A percentile compares a stretch with the other conserved stretches of the same genome.
These are phyloP conservation scores for Amanita thiersii DNA, from an alignment of 768 basidiomycete species.

Conservation along the genomic window DNA sequence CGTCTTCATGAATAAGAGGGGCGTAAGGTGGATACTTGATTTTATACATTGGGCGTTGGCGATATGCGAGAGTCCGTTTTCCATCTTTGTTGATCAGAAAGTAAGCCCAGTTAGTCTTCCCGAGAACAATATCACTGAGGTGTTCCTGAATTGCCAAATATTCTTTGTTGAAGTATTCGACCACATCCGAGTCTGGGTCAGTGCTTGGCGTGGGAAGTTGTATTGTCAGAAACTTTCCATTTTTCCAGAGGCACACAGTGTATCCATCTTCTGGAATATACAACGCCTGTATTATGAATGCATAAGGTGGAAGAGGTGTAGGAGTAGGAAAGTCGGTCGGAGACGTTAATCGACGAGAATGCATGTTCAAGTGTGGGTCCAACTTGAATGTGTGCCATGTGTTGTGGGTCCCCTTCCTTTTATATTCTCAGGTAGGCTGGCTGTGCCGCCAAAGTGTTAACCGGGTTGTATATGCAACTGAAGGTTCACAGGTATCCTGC, in stretches of 20 bases:
- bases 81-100: constrained; percentile 19
- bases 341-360: neutral
- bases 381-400: no score
- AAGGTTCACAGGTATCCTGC: no score
- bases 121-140: constrained; percentile 14
- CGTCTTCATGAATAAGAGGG: constrained; percentile 25
- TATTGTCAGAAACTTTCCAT: constrained; percentile 2
- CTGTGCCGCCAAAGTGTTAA: no score
- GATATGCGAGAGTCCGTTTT: constrained; percentile 21
- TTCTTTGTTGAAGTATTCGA: neutral
- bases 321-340: neutral
- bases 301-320: constrained; percentile 1
- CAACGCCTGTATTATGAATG: neutral
- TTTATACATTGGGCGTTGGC: constrained; percentile 13
- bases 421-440: no score
- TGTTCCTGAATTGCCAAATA: neutral
- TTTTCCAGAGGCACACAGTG: constrained; percentile 2
- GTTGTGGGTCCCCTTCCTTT: no score
- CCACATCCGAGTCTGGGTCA: neutral
- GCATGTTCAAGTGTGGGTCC: neutral
- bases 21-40: constrained; percentile 28
- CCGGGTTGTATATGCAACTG: no score
- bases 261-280: neutral
- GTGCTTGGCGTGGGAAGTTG: constrained; percentile 2
- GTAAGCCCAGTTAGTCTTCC: constrained; percentile 28